Evolutionary conservation across 225 moss, liverwort and hornwort genomes (phyloP).

Genomic region (Lunularia cruciata): DNA sequence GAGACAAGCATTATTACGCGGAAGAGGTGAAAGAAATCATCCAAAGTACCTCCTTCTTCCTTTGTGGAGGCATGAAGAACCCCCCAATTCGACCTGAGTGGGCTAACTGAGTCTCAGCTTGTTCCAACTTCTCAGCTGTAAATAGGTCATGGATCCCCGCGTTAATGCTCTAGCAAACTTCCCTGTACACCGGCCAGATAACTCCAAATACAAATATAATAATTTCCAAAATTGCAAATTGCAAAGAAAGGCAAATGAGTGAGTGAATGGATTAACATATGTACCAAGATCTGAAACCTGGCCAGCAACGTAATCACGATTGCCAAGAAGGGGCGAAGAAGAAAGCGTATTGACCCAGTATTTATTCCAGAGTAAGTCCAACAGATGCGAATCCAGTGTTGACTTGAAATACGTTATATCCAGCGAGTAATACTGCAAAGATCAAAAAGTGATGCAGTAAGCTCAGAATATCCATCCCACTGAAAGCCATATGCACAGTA

Average conservation of each 20-base stretch:
- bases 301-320: constrained; percentile 83
- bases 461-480: background rate
- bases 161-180: too few species aligned
- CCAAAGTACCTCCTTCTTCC: constrained; percentile 81
- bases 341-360: constrained; percentile 94
- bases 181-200: too few species aligned
- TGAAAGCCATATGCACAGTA: too few species aligned
- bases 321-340: constrained; percentile 78
- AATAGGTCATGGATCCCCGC: too few species aligned
- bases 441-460: background rate
- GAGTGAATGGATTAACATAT: too few species aligned
- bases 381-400: constrained; percentile 73
- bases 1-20: too few species aligned
- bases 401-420: constrained; percentile 93
- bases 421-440: constrained; percentile 83
- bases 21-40: too few species aligned
- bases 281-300: constrained; percentile 92
- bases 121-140: constrained; percentile 97
- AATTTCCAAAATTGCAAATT: too few species aligned
- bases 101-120: constrained; percentile 86
- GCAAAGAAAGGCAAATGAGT: too few species aligned
- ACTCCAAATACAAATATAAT: too few species aligned
- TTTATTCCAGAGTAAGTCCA: constrained; percentile 90
- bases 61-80: constrained; percentile 92
- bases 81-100: constrained; percentile 95